A percentile compares a stretch with the other conserved stretches of the same genome.
Evolutionary conservation across 495 filamentous ascomycete species (phyloP).

Genomic region (Penicillium tannophilum): DNA sequence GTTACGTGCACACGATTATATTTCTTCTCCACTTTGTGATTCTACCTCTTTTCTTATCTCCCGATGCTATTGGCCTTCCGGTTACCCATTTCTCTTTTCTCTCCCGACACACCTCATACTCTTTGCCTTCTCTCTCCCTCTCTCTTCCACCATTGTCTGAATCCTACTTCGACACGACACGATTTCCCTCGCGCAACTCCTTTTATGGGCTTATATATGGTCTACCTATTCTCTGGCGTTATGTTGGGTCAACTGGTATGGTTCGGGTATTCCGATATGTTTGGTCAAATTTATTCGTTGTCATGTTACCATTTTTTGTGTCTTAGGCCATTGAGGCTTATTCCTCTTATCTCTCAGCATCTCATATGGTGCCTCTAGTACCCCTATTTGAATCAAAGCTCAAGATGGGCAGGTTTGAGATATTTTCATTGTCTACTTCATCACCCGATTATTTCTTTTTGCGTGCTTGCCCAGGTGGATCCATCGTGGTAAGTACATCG

Average conservation of each 20-base stretch:
- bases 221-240: slow-evolving; percentile 22
- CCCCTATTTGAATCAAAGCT: background rate
- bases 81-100: slow-evolving; percentile 6
- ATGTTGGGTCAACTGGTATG: slow-evolving; percentile 15
- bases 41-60: slow-evolving; percentile 15
- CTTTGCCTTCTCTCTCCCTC: background rate
- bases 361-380: slow-evolving; percentile 5
- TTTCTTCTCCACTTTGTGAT: slow-evolving; percentile 26
- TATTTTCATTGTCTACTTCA: background rate
- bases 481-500: too few species aligned
- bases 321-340: slow-evolving; percentile 3
- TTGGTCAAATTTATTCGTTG: slow-evolving; percentile 11
- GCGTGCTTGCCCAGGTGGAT: background rate
- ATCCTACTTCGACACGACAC: slow-evolving; percentile 14
- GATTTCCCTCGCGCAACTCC: slow-evolving; percentile 14
- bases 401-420: background rate
- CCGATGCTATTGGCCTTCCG: slow-evolving; percentile 11
- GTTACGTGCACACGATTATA: slow-evolving; percentile 34
- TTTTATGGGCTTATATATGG: slow-evolving; percentile 21
- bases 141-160: slow-evolving; percentile 6
- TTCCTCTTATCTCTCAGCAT: slow-evolving; percentile 11
- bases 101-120: slow-evolving; percentile 2
- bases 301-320: slow-evolving; percentile 1
- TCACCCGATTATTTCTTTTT: background rate
- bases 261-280: slow-evolving; percentile 12